Conservation (phyloP, 176 grass and related monocot genomes). For the Phoenix roebelenii region DNA sequence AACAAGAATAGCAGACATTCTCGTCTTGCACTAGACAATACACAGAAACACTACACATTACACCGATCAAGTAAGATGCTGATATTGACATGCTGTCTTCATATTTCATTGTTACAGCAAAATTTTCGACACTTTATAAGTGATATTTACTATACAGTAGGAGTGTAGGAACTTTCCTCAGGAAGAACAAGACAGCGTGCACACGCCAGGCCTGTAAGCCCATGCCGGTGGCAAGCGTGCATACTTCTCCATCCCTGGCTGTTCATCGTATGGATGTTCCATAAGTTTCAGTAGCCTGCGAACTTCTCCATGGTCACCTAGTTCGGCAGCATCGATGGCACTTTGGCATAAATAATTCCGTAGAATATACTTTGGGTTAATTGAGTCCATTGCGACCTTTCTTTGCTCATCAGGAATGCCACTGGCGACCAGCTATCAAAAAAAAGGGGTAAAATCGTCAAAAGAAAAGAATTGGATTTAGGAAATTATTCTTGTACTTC, state of each 20-base stretch:
- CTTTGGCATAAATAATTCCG: conserved; percentile 90
- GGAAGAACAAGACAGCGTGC: conserved; percentile 96
- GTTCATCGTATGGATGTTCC: conserved; percentile 69
- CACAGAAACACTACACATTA: too few relatives aligned
- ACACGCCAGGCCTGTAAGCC: conserved; percentile 95
- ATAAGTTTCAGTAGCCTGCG: conserved; percentile 60
- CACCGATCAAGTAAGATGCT: too few relatives aligned
- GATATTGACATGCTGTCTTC: too few relatives aligned
- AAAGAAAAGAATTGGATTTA: too few relatives aligned
- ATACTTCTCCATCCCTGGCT: conserved; percentile 86
- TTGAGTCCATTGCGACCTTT: conserved; percentile 59
- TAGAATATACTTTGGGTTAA: conserved; percentile 84
- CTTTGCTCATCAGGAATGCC: conserved; percentile 57
- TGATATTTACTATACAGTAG: too few relatives aligned
- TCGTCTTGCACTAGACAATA: too few relatives aligned
- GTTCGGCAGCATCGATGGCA: conserved; percentile 66
- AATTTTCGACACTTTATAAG: too few relatives aligned
- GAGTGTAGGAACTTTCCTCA: conserved; percentile 16
- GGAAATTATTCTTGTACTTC: too few relatives aligned
- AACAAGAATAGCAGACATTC: too few relatives aligned
- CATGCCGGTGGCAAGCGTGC: conserved; percentile 80
- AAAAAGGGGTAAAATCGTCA: too few relatives aligned
- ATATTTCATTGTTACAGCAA: too few relatives aligned
- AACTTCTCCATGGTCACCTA: conserved; percentile 67
- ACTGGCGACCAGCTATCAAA: conserved; percentile 40